Base-by-base conservation (phyloP, 2,329 filamentous ascomycete genomes). In the Aspergillus aculeatinus region DNA sequence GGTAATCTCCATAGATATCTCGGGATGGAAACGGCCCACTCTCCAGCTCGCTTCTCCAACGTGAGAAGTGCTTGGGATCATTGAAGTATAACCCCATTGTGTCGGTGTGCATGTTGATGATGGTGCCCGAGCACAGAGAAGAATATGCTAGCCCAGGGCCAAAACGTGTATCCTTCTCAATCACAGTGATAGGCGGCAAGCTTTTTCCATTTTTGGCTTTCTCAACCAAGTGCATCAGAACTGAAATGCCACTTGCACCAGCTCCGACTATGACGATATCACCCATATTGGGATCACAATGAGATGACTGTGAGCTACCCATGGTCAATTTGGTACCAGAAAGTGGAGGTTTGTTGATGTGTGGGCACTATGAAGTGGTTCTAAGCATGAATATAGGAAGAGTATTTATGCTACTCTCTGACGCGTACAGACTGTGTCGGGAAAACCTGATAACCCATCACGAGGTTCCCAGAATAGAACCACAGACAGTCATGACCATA, bases 241-340 rank as follows among this genome's bases (percentile, higher is more conserved):
- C 54, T n/a, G 60, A 57, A 12, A 56, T 51, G 21, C 60, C 60
- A 50, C 60, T 61, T 4, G 57, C 60, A 49, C 60, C 60, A 19
- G 57, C 51, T 21, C 60, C 60, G 12, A 61, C 57, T 23, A 61
- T 42, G 14, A 62, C 49, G 9, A 57, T 51, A 12, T 48, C 25
- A 2, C 44, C 49, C 3, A 53, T 21, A 39, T 51, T 35, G 29
- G 56, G 44, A 16, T 42, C 27, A 51, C 51, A n/a, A 12, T n/a
- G 31, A 16, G 35, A 39, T 12, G 39, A 58, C 35, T 21, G 47
- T 12, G 50, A 19, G 48, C n/a, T 27, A 12, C 50, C 56, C 56
- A 58, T 58, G n/a, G 2, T 54, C 3, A 16, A 21, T n/a, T 7
- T 25, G 19, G 39, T 29, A 39, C 27, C 27, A 29, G 39, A 21